These are phyloP conservation scores for Cladosporium velox DNA, from an alignment of 2,329 filamentous ascomycete species.

Conservation along the genomic window DNA sequence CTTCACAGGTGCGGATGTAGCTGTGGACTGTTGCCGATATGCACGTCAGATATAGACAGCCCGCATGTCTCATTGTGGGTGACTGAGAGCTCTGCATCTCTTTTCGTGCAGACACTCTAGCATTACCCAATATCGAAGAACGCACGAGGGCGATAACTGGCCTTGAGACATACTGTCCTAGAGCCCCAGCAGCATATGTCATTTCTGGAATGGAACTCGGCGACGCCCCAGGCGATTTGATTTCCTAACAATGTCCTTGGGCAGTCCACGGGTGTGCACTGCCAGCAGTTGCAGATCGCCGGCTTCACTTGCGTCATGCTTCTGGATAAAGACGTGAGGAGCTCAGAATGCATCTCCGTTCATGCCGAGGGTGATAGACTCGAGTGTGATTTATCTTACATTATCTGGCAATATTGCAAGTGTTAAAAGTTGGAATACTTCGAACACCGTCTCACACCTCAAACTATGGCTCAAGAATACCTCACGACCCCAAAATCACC, in stretches of 20 bases:
- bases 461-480: slow-evolving; percentile 26
- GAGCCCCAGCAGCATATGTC: not conserved
- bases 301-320: not conserved
- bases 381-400: not conserved
- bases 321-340: not conserved
- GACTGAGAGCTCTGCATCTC: not conserved
- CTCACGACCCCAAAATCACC: slow-evolving; percentile 31
- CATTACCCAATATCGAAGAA: not conserved
- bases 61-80: not conserved
- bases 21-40: not conserved
- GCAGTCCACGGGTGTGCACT: too few species aligned
- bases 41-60: not conserved
- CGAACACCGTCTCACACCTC: not conserved
- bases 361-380: not conserved
- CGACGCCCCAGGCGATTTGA: not conserved
- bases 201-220: not conserved
- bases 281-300: not conserved
- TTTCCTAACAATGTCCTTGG: not conserved
- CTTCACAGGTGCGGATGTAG: not conserved
- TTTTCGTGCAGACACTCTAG: too few species aligned
- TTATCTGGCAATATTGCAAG: not conserved
- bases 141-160: not conserved
- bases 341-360: not conserved
- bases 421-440: not conserved
- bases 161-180: not conserved